These are phyloP conservation scores for Termitomyces sp. DNA, from an alignment of 768 basidiomycete genomes.

Conservation along the genomic window DNA sequence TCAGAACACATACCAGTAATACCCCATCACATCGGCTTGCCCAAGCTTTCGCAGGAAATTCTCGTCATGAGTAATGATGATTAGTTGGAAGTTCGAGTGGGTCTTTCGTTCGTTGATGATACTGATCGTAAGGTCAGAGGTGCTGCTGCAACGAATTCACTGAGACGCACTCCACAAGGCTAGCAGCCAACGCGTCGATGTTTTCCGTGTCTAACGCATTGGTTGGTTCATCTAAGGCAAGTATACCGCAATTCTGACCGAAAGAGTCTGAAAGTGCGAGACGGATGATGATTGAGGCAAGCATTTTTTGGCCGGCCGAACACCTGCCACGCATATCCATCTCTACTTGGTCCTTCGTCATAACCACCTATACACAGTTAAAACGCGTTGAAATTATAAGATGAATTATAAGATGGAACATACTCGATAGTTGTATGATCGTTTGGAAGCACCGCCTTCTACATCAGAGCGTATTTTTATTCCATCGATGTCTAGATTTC, in stretches of 20 bases:
- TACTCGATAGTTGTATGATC: constrained; percentile 97
- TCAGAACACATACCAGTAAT: constrained; percentile 66
- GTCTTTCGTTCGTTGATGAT: constrained; percentile 92
- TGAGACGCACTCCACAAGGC: constrained; percentile 82
- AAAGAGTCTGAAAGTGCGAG: constrained; percentile 97
- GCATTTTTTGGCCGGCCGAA: constrained; percentile 97
- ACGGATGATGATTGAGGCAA: constrained; percentile 97
- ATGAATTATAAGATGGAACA: constrained; percentile 13
- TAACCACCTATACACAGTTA: constrained; percentile 71
- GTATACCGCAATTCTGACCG: constrained; percentile 95
- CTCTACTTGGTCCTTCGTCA: constrained; percentile 98
- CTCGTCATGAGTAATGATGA: constrained; percentile 97
- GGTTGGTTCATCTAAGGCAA: constrained; percentile 97
- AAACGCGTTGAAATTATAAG: constrained; percentile 4
- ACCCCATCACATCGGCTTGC: constrained; percentile 88
- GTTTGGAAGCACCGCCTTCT: constrained; percentile 85
- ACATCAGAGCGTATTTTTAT: constrained; percentile 94
- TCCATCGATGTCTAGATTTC: constrained; percentile 88
- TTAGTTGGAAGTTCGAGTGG: constrained; percentile 91
- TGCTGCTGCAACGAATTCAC: neutral
- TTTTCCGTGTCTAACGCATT: constrained; percentile 96
- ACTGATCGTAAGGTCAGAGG: constrained; percentile 34
- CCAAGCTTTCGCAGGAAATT: constrained; percentile 90
- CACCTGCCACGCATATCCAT: constrained; percentile 99
- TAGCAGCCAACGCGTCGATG: constrained; percentile 88